Conservation (phyloP, 1,284 basidiomycete species). For the Polyporus tsugae region DNA sequence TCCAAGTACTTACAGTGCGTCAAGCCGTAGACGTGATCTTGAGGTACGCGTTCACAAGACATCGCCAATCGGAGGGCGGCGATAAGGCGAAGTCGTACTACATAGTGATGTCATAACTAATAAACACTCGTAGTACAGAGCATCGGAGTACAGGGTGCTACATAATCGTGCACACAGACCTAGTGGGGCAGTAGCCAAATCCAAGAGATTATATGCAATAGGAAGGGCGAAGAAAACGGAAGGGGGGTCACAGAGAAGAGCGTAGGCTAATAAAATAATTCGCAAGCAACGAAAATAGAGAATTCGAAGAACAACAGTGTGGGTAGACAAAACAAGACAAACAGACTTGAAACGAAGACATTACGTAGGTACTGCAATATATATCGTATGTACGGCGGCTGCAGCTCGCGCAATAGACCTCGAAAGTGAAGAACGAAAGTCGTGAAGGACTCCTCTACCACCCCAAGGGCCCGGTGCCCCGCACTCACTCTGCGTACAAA, state of each 20-base stretch:
- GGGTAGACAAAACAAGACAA: constrained; percentile 23
- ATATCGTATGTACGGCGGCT: constrained; percentile 20
- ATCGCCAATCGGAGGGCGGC: background rate
- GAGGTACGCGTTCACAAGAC: background rate
- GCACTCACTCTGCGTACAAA: constrained; percentile 77
- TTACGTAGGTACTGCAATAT: constrained; percentile 25
- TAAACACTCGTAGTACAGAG: constrained; percentile 17
- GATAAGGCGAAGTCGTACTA: constrained; percentile 3
- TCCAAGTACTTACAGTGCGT: background rate
- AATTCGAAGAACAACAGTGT: constrained; percentile 13
- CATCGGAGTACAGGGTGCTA: constrained; percentile 31
- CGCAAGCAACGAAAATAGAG: constrained; percentile 30
- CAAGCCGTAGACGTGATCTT: background rate
- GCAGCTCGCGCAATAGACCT: constrained; percentile 15
- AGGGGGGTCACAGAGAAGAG: constrained; percentile 28
- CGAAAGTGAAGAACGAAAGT: constrained; percentile 5
- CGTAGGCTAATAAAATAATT: constrained; percentile 40
- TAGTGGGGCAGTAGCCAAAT: constrained; percentile 20
- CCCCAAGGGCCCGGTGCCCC: background rate
- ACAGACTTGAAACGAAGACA: constrained; percentile 25
- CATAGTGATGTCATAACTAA: constrained; percentile 22
- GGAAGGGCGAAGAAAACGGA: constrained; percentile 19
- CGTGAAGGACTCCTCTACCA: background rate
- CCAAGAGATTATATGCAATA: constrained; percentile 18
- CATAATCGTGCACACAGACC: constrained; percentile 29